Conservation (phyloP, 2,329 filamentous ascomycete genomes). For the Phialophora macrospora region DNA sequence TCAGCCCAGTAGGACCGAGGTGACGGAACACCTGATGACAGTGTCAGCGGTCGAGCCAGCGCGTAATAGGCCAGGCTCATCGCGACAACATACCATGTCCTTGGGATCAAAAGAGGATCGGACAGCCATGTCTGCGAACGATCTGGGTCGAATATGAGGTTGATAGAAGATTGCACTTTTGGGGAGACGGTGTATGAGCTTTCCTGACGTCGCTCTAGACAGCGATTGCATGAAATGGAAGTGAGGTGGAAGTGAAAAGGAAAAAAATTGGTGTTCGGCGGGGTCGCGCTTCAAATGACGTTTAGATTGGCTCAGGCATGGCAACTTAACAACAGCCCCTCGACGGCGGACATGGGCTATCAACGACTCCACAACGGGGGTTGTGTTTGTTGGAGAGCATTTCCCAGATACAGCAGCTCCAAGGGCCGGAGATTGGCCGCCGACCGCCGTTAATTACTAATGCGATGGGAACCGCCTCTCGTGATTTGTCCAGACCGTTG, state of each 20-base stretch:
- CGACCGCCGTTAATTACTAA: constrained; percentile 4
- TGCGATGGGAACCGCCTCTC: background rate
- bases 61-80: background rate
- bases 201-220: constrained; percentile 3
- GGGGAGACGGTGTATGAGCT: constrained; percentile 4
- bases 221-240: constrained; percentile 5
- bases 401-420: constrained; percentile 3
- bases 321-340: background rate
- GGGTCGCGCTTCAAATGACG: constrained; percentile 16
- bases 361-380: background rate
- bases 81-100: constrained; percentile 31
- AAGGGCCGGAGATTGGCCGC: background rate
- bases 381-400: constrained; percentile 4
- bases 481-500: background rate
- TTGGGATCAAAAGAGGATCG: constrained; percentile 36
- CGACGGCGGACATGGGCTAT: background rate
- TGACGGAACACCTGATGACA: constrained; percentile 59
- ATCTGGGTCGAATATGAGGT: constrained; percentile 8
- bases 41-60: constrained; percentile 5
- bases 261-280: constrained; percentile 3
- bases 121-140: constrained; percentile 31
- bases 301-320: constrained; percentile 11
- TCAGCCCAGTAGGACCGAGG: constrained; percentile 70
- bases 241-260: constrained; percentile 7
- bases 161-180: constrained; percentile 2